phyloP scores from a whole-genome alignment of 2,329 filamentous ascomycete species.

The Penicillium thymicola region DNA sequence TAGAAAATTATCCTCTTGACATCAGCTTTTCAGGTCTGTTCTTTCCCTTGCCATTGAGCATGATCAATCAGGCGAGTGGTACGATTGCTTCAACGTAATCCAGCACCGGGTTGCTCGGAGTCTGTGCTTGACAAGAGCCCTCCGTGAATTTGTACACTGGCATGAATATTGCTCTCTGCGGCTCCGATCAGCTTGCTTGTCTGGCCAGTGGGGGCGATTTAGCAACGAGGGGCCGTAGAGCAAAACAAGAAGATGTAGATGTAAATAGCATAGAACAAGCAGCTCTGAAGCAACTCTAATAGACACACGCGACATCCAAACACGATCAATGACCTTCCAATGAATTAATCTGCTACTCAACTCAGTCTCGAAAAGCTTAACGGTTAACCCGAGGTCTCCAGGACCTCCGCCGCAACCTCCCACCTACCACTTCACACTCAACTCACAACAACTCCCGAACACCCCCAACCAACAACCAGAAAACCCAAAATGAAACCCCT shows the following conservation, averaged over 20 bases:
- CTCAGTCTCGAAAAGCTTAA: background rate
- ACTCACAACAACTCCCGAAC: background rate
- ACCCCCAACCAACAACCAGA: background rate
- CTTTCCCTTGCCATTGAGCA: background rate
- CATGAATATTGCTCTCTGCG: background rate
- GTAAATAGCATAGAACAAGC: background rate
- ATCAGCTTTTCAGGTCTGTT: background rate
- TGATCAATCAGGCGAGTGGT: background rate
- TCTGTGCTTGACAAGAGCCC: background rate
- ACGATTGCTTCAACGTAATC: background rate
- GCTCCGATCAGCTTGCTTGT: background rate
- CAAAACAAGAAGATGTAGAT: background rate
- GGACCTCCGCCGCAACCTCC: background rate
- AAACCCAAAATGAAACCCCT: slow-evolving; percentile 31
- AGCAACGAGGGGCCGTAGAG: background rate
- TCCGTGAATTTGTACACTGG: background rate
- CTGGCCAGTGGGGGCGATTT: background rate
- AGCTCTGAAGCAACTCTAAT: background rate
- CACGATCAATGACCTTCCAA: background rate
- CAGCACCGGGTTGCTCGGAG: background rate
- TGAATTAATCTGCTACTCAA: background rate
- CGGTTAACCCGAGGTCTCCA: background rate
- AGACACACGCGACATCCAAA: no score
- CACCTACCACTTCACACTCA: background rate
- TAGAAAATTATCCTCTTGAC: slow-evolving; percentile 21